These are phyloP conservation scores for Aspergillus nanangensis DNA, from an alignment of 495 filamentous ascomycete species.

Conservation along the genomic window DNA sequence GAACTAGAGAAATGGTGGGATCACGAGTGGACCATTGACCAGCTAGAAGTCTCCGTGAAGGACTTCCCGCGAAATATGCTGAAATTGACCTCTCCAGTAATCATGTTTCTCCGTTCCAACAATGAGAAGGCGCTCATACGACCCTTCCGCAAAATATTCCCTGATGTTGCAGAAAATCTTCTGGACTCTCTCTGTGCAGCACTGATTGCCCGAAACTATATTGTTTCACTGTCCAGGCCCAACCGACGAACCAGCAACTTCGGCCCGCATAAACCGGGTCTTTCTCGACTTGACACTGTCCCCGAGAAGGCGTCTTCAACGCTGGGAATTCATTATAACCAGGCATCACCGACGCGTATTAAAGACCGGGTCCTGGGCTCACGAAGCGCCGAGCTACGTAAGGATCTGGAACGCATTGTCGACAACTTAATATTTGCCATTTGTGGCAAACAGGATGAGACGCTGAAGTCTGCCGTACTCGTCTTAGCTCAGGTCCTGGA, in stretches of 20 bases:
- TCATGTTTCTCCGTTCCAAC: constrained; percentile 36
- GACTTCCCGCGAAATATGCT: constrained; percentile 41
- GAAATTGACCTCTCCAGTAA: constrained; percentile 41
- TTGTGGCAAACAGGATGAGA: constrained; percentile 31
- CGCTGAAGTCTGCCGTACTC: constrained; percentile 36
- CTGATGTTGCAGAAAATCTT: constrained; percentile 46
- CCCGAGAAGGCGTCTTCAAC: constrained; percentile 35
- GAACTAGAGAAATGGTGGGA: constrained; percentile 35
- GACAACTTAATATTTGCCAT: constrained; percentile 39
- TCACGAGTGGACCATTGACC: constrained; percentile 43
- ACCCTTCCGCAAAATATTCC: constrained; percentile 56
- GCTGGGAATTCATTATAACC: constrained; percentile 29
- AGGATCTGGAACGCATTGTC: constrained; percentile 35
- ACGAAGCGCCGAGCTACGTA: constrained; percentile 28
- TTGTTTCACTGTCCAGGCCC: constrained; percentile 33
- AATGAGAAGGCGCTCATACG: constrained; percentile 33
- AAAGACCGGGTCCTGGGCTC: constrained; percentile 29
- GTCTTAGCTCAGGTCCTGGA: constrained; percentile 41
- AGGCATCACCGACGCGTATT: constrained; percentile 22
- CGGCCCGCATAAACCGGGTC: constrained; percentile 12
- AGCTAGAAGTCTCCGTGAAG: constrained; percentile 39
- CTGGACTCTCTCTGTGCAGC: constrained; percentile 62
- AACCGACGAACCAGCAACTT: constrained; percentile 21
- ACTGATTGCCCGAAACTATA: constrained; percentile 58
- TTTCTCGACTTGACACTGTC: constrained; percentile 28